A percentile compares a stretch with the other conserved stretches of the same genome.
Conservation (phyloP, 208 protist species). For the Eutreptiella sp. region DNA sequence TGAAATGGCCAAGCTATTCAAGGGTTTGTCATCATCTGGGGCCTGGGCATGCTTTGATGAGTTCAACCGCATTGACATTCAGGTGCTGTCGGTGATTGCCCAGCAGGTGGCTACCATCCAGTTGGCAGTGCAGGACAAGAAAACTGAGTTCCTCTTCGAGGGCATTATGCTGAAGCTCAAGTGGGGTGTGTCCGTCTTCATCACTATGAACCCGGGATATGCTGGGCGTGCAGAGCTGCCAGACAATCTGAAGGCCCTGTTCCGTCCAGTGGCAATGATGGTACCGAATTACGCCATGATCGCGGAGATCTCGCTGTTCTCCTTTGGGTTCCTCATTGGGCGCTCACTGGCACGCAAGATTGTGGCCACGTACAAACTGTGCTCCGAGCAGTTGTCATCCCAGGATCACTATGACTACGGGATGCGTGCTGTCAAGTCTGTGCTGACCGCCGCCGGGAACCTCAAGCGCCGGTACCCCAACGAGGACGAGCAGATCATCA, state of each 20-base stretch:
- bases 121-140: constrained; percentile 72
- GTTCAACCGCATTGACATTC: constrained; percentile 94
- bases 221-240: constrained; percentile 93
- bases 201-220: constrained; percentile 98
- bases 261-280: constrained; percentile 98
- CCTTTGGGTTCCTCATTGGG: constrained; percentile 90
- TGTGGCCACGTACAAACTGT: constrained; percentile 90
- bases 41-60: constrained; percentile 96
- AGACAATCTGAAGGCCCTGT: constrained; percentile 96
- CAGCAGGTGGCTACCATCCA: constrained; percentile 92
- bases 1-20: constrained; percentile 93
- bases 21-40: constrained; percentile 81
- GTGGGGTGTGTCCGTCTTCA: constrained; percentile 84
- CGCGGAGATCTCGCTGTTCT: constrained; percentile 95
- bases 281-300: constrained; percentile 97
- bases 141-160: constrained; percentile 83
- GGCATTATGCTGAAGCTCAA: constrained; percentile 80
- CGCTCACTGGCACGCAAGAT: constrained; percentile 86
- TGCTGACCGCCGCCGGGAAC: constrained; percentile 81
- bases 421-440: constrained; percentile 93
- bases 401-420: constrained; percentile 96
- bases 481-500: constrained; percentile 84
- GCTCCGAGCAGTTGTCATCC: constrained; percentile 92
- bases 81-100: constrained; percentile 94
- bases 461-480: constrained; percentile 79